Conservation (phyloP, 108 stramenopile genomes). For the Epithemia pelagica region DNA sequence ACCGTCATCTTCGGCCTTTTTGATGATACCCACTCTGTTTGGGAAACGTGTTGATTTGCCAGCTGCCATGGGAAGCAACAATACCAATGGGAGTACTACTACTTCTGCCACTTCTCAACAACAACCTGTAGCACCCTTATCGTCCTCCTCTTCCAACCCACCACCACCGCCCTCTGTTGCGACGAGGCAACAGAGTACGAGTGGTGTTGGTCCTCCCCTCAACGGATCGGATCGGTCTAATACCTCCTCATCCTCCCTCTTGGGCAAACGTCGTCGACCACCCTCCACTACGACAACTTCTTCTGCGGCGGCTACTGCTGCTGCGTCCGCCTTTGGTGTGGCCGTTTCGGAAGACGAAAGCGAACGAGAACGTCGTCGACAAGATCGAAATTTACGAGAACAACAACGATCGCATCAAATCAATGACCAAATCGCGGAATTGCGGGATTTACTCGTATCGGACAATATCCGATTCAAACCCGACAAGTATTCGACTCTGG, state of each 20-base stretch:
- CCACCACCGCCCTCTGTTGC: not conserved
- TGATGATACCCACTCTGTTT: not conserved
- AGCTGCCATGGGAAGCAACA: not conserved
- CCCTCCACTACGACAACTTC: not conserved
- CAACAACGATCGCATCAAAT: slow-evolving; percentile 73
- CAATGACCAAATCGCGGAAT: slow-evolving; percentile 55
- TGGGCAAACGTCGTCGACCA: not conserved
- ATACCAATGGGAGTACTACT: not conserved
- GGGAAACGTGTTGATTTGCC: not conserved
- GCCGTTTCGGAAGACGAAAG: slow-evolving; percentile 67
- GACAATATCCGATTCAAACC: slow-evolving; percentile 65
- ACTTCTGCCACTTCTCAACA: not conserved
- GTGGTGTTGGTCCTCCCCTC: not conserved
- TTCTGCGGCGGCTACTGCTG: not conserved
- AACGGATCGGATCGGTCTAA: not conserved
- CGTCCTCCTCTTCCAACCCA: not conserved
- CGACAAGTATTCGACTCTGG: slow-evolving; percentile 70
- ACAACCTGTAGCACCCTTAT: not conserved
- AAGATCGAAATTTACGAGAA: slow-evolving; percentile 72
- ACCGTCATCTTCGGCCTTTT: no score
- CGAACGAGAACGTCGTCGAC: slow-evolving; percentile 42
- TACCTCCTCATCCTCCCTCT: not conserved
- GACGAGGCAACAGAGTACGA: not conserved
- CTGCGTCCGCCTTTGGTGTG: no score
- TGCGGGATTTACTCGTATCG: slow-evolving; percentile 41